Evolutionary conservation across 805 yeast species (phyloP), one percentile per base, ranked within the genome.

Genomic region (Alloascoidea africana): DNA sequence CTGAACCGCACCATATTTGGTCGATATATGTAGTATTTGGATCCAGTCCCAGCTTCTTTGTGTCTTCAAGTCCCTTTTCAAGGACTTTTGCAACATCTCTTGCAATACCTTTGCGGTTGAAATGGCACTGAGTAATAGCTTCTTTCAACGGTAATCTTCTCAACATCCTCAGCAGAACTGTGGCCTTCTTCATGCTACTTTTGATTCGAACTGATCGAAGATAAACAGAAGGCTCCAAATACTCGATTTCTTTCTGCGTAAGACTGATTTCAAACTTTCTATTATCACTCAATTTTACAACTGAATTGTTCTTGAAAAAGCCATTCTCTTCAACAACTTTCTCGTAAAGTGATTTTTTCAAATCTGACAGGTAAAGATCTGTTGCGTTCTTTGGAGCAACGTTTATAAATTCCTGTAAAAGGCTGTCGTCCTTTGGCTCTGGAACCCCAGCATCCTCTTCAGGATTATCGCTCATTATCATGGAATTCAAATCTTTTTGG

Each of bases 61-160:
- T 85, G 50, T 83, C 85, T 35, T 70, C 65, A 23, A 83, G 50
- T 5, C 93, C 94, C 37, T 71, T 63, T 49, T 76, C 73, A 43
- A 89, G 66, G 58, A 87, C 60, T 43, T 74, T 80, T 37, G 76
- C 87, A 39, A 86, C 67, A 45, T 86, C 94, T 39, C 77, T 68
- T 19, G 93, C 72, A 56, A 86, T 70, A 49, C 78, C 73, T 60
- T 84, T 85, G 36, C 76, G 68, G 54, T 76, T 73, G 64, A 89
- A 89, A 57, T 89, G 96, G 48, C 87, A 76, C 60, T 87, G 96
- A 32, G 89, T 84, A 47, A 89, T 80, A 38, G 96, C 97, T 33
- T 70, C 72, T 47, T 75, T 71, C 27, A 83, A 73, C 38, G 73
- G 68, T 58, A 81, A 60, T 23, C 78, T 78, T 40, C 83, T 70